These are phyloP conservation scores for Malus orientalis DNA, from an alignment of 306 rosid species.

Conservation along the genomic window DNA sequence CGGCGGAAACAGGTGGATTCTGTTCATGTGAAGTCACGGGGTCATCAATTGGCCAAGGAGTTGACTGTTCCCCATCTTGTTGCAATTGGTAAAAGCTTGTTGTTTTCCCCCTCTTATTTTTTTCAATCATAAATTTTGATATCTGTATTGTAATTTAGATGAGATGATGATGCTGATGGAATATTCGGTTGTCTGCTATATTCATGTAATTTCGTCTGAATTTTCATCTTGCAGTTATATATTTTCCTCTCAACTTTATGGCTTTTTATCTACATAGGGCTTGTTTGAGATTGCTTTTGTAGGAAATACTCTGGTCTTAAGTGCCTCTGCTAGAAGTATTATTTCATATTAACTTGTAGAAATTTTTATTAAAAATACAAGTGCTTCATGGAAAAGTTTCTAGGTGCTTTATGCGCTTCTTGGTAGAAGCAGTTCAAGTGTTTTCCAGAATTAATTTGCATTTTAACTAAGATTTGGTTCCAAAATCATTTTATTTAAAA, in stretches of 20 bases:
- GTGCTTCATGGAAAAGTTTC: no score
- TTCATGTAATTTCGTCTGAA: background rate
- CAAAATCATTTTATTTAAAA: no score
- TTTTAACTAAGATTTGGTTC: no score
- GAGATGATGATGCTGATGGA: background rate
- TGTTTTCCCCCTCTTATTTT: background rate
- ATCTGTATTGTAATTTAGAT: background rate
- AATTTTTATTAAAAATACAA: no score
- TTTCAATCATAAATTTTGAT: background rate
- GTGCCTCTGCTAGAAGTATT: no score
- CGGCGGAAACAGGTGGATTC: conserved; percentile 81
- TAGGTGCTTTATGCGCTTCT: no score
- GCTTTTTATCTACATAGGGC: no score
- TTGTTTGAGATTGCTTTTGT: no score
- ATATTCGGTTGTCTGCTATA: background rate
- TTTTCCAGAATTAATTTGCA: no score
- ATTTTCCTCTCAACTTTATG: background rate
- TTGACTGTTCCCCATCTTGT: conserved; percentile 64
- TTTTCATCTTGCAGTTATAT: background rate
- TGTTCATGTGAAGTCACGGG: conserved; percentile 16
- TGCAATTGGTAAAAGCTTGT: conserved; percentile 52
- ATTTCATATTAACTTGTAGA: no score
- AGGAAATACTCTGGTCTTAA: no score
- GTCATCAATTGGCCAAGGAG: conserved; percentile 69
- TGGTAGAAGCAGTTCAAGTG: no score